A percentile compares a stretch with the other conserved stretches of the same genome.
phyloP scores from a whole-genome alignment of 163 green algal genomes.

The Scenedesmus sp. region DNA sequence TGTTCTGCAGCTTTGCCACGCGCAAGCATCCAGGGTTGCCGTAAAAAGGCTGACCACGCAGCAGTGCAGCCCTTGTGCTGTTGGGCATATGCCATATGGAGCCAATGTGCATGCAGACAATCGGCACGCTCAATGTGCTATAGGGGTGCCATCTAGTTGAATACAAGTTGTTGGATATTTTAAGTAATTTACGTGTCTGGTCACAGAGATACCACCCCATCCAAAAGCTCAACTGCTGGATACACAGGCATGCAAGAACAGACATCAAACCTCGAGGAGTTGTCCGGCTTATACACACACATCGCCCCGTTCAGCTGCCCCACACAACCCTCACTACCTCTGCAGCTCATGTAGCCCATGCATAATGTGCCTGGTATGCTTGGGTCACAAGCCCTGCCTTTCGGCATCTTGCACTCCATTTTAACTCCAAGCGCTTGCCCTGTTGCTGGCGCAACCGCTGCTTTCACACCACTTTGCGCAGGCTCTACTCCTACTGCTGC shows the following conservation, averaged over 20 bases:
- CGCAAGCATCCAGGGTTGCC: too few relatives aligned
- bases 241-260: conserved; percentile 18
- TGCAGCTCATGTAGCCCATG: conserved; percentile 6
- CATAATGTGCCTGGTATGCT: not conserved
- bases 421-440: not conserved
- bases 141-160: too few relatives aligned
- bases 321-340: not conserved
- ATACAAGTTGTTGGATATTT: too few relatives aligned
- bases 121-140: too few relatives aligned
- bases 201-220: not conserved
- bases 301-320: conserved; percentile 10
- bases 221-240: not conserved
- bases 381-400: not conserved
- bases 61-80: too few relatives aligned
- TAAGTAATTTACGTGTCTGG: too few relatives aligned
- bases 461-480: not conserved
- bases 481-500: not conserved
- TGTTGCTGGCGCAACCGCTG: not conserved
- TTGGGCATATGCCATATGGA: too few relatives aligned
- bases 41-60: too few relatives aligned
- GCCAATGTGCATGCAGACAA: too few relatives aligned
- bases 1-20: too few relatives aligned
- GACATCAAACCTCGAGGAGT: not conserved
- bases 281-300: conserved; percentile 11
- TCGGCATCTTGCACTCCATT: conserved; percentile 1